Conservation (phyloP, 768 basidiomycete species). For the Boletus reticuloceps region DNA sequence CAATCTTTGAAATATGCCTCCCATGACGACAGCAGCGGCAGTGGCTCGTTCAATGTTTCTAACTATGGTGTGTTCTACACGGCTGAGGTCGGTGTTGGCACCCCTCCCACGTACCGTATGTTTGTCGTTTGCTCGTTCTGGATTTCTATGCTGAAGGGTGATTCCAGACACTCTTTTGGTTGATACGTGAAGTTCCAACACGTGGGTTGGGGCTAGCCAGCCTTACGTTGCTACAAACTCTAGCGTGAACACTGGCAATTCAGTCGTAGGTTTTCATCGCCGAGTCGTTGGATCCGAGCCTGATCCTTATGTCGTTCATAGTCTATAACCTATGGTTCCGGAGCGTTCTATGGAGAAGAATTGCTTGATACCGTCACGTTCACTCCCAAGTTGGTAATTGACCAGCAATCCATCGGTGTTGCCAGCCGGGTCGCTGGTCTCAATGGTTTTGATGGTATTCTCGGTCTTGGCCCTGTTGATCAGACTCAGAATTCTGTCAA, state of each 20-base stretch:
- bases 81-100: slow-evolving; percentile 27
- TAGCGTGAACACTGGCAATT: slow-evolving; percentile 17
- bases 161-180: slow-evolving; percentile 26
- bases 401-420: slow-evolving; percentile 35
- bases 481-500: slow-evolving; percentile 29
- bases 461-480: slow-evolving; percentile 36
- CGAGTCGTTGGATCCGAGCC: not conserved
- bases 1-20: slow-evolving; percentile 3
- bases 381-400: not conserved
- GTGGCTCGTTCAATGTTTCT: slow-evolving; percentile 6
- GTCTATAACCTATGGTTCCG: slow-evolving; percentile 1
- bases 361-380: slow-evolving; percentile 16
- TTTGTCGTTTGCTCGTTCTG: not conserved
- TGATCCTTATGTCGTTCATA: not conserved
- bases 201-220: slow-evolving; percentile 30
- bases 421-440: slow-evolving; percentile 20
- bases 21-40: not conserved
- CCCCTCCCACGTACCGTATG: slow-evolving; percentile 28
- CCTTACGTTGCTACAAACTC: slow-evolving; percentile 17
- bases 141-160: not conserved
- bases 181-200: slow-evolving; percentile 34
- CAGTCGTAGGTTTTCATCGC: slow-evolving; percentile 20
- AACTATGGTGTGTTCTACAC: slow-evolving; percentile 30
- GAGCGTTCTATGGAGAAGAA: slow-evolving; percentile 8
- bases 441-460: slow-evolving; percentile 39